These are phyloP conservation scores for Leishmania turanica DNA, from an alignment of 208 protist genomes.

Conservation along the genomic window DNA sequence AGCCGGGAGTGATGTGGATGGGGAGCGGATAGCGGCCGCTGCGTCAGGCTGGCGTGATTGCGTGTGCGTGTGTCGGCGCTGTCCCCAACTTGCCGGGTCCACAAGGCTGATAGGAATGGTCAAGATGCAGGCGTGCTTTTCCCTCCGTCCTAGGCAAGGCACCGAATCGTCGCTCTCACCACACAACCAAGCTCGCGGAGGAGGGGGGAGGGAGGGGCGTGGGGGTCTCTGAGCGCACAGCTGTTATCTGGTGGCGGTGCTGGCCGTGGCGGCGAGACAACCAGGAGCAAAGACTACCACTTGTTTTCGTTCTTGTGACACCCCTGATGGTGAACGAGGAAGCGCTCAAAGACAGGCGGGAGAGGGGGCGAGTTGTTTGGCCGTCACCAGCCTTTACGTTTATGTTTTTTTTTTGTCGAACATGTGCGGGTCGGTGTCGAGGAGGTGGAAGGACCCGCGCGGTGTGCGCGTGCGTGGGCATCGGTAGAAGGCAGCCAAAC, in stretches of 20 bases:
- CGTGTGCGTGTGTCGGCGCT: not conserved
- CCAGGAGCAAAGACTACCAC: not conserved
- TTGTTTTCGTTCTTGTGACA: not conserved
- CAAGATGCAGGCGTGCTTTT: not conserved
- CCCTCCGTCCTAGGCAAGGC: not conserved
- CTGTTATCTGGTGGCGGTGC: no score
- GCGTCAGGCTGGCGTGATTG: not conserved
- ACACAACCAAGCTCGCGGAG: not conserved
- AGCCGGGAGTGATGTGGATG: not conserved
- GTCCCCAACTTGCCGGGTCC: not conserved
- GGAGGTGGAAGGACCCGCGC: not conserved
- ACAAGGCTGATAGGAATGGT: not conserved
- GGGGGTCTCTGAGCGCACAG: no score
- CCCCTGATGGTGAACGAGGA: not conserved
- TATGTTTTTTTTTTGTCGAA: not conserved
- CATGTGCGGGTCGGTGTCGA: not conserved
- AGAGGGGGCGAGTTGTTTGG: not conserved
- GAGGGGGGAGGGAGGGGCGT: no score
- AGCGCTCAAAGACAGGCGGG: not conserved
- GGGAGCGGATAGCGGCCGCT: not conserved
- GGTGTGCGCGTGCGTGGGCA: not conserved
- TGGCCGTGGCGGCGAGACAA: not conserved
- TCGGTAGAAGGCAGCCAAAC: not conserved
- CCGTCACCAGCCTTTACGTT: not conserved
- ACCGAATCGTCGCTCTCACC: not conserved